phyloP scores from a whole-genome alignment of 306 rosid species.

The Prunus kanzakura region DNA sequence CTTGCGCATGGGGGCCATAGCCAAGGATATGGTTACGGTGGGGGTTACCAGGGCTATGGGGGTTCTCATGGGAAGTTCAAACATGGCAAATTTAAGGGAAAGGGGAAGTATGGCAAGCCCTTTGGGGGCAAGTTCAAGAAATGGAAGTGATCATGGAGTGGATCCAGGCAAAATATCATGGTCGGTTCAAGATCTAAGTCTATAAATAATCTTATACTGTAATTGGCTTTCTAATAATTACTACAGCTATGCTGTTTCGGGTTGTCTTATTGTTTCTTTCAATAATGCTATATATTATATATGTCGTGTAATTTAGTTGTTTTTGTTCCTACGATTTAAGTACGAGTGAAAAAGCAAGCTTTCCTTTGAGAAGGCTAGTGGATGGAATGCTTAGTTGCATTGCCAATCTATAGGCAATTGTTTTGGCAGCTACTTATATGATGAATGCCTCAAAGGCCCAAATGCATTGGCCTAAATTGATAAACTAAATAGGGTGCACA shows the following conservation, averaged over 20 bases:
- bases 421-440: too few species aligned
- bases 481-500: too few species aligned
- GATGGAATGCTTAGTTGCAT: too few species aligned
- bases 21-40: constrained; percentile 2
- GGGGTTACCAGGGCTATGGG: constrained; percentile 32
- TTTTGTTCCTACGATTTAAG: too few species aligned
- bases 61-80: constrained; percentile 47
- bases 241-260: not conserved
- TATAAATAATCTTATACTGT: not conserved
- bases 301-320: not conserved
- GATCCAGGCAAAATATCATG: not conserved
- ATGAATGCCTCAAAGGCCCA: too few species aligned
- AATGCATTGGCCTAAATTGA: too few species aligned
- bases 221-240: not conserved
- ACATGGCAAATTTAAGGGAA: constrained; percentile 53
- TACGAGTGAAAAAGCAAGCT: too few species aligned
- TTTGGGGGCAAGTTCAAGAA: constrained; percentile 44
- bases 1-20: constrained; percentile 38
- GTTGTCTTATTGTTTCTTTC: not conserved
- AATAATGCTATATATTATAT: not conserved
- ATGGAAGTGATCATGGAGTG: constrained; percentile 50
- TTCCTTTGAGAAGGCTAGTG: too few species aligned
- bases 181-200: not conserved
- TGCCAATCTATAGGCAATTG: too few species aligned
- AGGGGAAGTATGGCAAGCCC: constrained; percentile 39